phyloP scores from a whole-genome alignment of 2,329 filamentous ascomycete genomes.

The Boeremia exigua region DNA sequence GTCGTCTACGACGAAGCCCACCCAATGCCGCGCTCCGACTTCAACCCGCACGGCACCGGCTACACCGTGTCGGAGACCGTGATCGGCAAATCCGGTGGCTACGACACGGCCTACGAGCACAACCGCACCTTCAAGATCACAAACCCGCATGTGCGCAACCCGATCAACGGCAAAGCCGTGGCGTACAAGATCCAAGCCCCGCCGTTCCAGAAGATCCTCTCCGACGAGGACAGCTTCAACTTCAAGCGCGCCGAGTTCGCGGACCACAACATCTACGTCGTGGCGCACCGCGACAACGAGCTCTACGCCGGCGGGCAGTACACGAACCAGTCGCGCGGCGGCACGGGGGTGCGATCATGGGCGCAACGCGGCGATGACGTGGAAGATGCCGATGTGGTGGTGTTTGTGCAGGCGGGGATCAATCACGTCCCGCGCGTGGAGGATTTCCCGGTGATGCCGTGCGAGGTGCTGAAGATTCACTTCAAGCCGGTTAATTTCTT shows the following conservation, averaged over 20 bases:
- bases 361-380: slow-evolving; percentile 61
- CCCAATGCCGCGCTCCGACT: slow-evolving; percentile 62
- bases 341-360: slow-evolving; percentile 56
- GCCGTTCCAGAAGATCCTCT: slow-evolving; percentile 58
- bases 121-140: slow-evolving; percentile 59
- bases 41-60: slow-evolving; percentile 63
- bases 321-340: slow-evolving; percentile 64
- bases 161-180: slow-evolving; percentile 56
- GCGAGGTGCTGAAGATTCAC: slow-evolving; percentile 63
- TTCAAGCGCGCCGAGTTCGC: slow-evolving; percentile 66
- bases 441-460: slow-evolving; percentile 66
- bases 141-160: slow-evolving; percentile 53
- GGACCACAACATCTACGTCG: slow-evolving; percentile 65
- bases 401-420: slow-evolving; percentile 64
- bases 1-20: slow-evolving; percentile 61
- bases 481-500: slow-evolving; percentile 67
- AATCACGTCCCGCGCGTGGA: slow-evolving; percentile 63
- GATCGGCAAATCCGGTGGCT: slow-evolving; percentile 56
- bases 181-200: slow-evolving; percentile 59
- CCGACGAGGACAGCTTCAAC: slow-evolving; percentile 60
- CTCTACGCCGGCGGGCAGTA: slow-evolving; percentile 66
- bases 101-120: slow-evolving; percentile 54
- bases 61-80: slow-evolving; percentile 57
- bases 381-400: slow-evolving; percentile 62
- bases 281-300: slow-evolving; percentile 63